Percentiles rank a stretch among this genome's conserved stretches.
phyloP scores from a whole-genome alignment of 176 grass and related monocot species.

The barley (Hordeum vulgare) region MorexV3_pseudomolecules_assembly NC_058520.1:232756842-232757341 shows the following conservation, averaged over 20 bases:
- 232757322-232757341: conserved; percentile 85
- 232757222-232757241: neutral
- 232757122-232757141: conserved; percentile 14
- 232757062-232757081: neutral
- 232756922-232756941: no score
- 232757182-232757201: neutral
- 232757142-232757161: neutral
- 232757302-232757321: conserved; percentile 70
- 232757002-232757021: no score
- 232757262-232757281: conserved; percentile 25
- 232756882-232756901: no score
- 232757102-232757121: neutral
- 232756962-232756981: no score
- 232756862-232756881: no score
- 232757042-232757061: neutral
- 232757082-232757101: conserved; percentile 1
- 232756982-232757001: no score
- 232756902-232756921: no score
- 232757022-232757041: neutral
- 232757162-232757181: neutral
- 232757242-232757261: neutral
- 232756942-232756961: no score
- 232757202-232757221: neutral
- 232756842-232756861: no score
- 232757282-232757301: conserved; percentile 96